Percentiles rank a stretch among this genome's conserved stretches.
phyloP scores from a whole-genome alignment of 2,329 filamentous ascomycete genomes.

The Phialophora tarda region DNA sequence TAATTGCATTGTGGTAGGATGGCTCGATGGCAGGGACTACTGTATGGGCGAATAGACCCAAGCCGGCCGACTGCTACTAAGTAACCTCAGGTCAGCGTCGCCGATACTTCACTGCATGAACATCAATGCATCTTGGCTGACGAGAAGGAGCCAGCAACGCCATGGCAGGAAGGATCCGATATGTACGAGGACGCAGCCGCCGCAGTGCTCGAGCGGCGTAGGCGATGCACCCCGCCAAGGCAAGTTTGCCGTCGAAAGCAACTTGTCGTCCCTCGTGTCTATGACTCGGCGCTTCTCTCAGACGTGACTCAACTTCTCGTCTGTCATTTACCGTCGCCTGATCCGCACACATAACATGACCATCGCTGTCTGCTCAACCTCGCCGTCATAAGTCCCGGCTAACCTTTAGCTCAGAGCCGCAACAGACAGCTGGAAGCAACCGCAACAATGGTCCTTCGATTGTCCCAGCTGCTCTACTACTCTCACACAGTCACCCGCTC shows the following conservation, averaged over 20 bases:
- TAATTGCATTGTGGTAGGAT: neutral
- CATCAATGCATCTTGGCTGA: neutral
- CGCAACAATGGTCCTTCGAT: constrained; percentile 54
- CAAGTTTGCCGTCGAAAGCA: neutral
- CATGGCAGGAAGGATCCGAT: neutral
- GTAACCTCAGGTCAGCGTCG: neutral
- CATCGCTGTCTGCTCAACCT: neutral
- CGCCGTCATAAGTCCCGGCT: constrained; percentile 6
- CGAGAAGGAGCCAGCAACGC: neutral
- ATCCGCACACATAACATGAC: constrained; percentile 6
- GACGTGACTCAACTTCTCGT: neutral
- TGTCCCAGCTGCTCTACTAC: constrained; percentile 55
- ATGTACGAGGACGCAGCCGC: neutral
- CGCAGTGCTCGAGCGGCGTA: neutral
- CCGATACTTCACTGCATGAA: neutral
- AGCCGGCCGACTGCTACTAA: neutral
- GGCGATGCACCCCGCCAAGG: neutral
- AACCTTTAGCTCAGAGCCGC: neutral
- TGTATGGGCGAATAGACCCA: neutral
- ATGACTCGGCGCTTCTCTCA: neutral
- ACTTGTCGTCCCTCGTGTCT: neutral
- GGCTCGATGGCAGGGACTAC: neutral
- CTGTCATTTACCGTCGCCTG: neutral
- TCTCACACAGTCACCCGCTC: constrained; percentile 58
- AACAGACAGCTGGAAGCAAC: neutral